Evolutionary conservation across 805 yeast species (phyloP).

Genomic region (Candida xyloterini): DNA sequence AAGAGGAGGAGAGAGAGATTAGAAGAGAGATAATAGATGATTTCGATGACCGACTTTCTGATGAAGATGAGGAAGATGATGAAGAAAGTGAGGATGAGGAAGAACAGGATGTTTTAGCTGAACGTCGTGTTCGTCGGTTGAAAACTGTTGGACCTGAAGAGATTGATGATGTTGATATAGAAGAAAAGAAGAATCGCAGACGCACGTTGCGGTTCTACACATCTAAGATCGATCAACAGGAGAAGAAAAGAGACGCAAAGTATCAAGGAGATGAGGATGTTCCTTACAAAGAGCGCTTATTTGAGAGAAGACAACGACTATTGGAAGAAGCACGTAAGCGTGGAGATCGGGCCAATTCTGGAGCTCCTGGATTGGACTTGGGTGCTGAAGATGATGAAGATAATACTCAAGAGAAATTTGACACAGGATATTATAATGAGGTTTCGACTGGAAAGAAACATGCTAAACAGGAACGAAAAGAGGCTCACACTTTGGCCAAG

Average conservation of each 20-base stretch:
- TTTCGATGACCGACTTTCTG: conserved; percentile 16
- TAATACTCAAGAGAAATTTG: conserved; percentile 41
- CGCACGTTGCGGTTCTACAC: conserved; percentile 91
- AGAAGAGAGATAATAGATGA: conserved; percentile 27
- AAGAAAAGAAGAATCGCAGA: conserved; percentile 79
- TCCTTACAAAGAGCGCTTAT: conserved; percentile 87
- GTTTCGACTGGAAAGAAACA: conserved; percentile 46
- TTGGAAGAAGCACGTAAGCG: conserved; percentile 85
- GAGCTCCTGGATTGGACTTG: conserved; percentile 50
- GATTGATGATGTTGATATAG: conserved; percentile 78
- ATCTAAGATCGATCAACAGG: conserved; percentile 88
- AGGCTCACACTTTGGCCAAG: conserved; percentile 68
- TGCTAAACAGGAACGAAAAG: conserved; percentile 52
- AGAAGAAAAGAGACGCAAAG: conserved; percentile 54
- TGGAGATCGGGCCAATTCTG: conserved; percentile 53
- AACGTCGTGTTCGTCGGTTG: conserved; percentile 49
- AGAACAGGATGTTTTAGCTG: conserved; percentile 47
- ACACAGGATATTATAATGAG: conserved; percentile 55
- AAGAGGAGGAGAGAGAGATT: conserved; percentile 16
- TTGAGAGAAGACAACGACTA: conserved; percentile 84
- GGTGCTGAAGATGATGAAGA: conserved; percentile 48
- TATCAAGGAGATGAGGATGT: conserved; percentile 83
- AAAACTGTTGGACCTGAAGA: conserved; percentile 49
- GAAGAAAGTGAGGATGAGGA: conserved; percentile 28
- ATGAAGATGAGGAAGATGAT: conserved; percentile 24